A percentile compares a stretch with the other conserved stretches of the same genome.
Conservation (phyloP, 495 filamentous ascomycete genomes). For the Lasiosphaeriaceae sp. region DNA sequence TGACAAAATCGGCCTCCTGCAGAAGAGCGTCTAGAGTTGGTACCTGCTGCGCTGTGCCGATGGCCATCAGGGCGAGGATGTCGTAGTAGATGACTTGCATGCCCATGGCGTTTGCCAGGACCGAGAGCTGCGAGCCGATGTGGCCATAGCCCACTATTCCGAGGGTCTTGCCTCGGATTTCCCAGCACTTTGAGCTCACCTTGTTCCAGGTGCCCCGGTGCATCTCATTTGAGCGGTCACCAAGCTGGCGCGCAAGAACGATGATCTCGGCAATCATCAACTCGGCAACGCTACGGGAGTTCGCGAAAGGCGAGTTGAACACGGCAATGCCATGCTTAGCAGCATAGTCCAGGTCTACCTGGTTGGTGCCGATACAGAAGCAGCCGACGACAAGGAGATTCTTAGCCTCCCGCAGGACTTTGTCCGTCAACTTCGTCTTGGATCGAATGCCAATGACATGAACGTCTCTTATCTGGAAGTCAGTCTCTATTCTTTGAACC, state of each 20-base stretch:
- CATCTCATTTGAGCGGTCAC: conserved; percentile 92
- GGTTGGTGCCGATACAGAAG: conserved; percentile 99
- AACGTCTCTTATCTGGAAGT: conserved; percentile 60
- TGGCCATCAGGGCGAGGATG: conserved; percentile 83
- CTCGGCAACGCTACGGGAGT: conserved; percentile 95
- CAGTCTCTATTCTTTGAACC: background rate
- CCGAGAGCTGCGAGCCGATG: conserved; percentile 94
- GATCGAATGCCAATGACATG: conserved; percentile 98
- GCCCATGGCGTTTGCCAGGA: conserved; percentile 94
- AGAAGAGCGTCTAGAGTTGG: conserved; percentile 72
- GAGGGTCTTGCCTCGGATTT: conserved; percentile 94
- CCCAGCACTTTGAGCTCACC: conserved; percentile 93
- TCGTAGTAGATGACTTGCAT: conserved; percentile 98
- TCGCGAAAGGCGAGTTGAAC: conserved; percentile 98
- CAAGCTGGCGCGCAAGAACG: conserved; percentile 80
- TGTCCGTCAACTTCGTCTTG: conserved; percentile 89
- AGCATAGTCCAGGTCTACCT: conserved; percentile 91
- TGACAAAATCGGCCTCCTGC: conserved; percentile 80
- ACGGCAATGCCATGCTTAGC: conserved; percentile 91
- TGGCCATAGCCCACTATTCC: conserved; percentile 97
- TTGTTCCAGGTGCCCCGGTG: conserved; percentile 97
- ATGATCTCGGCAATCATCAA: conserved; percentile 94
- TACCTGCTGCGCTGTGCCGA: conserved; percentile 84
- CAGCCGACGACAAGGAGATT: conserved; percentile 95
- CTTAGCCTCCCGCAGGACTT: conserved; percentile 82